Evolutionary conservation across 2,329 filamentous ascomycete genomes (phyloP).

Genomic region (Arthrobotrys sphaeroides): DNA sequence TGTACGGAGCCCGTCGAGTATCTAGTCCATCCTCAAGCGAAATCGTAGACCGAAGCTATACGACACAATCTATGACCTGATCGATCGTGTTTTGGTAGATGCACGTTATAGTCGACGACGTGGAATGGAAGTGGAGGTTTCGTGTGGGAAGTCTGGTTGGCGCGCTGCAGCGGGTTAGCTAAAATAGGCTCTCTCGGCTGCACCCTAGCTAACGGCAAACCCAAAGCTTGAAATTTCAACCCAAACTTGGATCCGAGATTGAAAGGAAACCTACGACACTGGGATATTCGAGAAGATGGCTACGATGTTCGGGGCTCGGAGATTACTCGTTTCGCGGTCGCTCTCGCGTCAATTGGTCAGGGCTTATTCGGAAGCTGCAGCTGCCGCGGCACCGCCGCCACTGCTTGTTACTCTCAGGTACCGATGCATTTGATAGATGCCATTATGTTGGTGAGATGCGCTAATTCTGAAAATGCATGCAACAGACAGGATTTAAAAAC

Average conservation of each 20-base stretch:
- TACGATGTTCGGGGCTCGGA: slow-evolving; percentile 31
- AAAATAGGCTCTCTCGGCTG: slow-evolving; percentile 42
- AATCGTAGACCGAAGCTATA: not conserved
- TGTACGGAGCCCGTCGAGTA: not conserved
- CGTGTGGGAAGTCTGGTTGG: slow-evolving; percentile 8
- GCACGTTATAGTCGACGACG: not conserved
- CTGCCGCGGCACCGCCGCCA: slow-evolving; percentile 53
- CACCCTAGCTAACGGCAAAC: slow-evolving; percentile 20
- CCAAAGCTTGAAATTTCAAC: slow-evolving; percentile 17
- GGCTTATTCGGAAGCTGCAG: slow-evolving; percentile 29
- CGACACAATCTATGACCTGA: not conserved
- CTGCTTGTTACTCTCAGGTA: slow-evolving; percentile 61
- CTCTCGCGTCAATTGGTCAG: slow-evolving; percentile 45
- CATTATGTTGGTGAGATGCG: not conserved
- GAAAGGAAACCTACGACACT: not conserved
- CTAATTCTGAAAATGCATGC: not conserved
- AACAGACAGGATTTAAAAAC: slow-evolving; percentile 68
- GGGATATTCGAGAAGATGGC: not conserved
- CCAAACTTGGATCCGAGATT: not conserved
- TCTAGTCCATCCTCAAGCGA: slow-evolving; percentile 11
- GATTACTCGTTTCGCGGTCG: slow-evolving; percentile 26
- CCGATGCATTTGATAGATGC: not conserved
- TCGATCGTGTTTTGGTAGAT: not conserved
- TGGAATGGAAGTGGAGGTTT: slow-evolving; percentile 12
- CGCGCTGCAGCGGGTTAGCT: not conserved